Percentiles rank a stretch among this genome's conserved stretches.
Evolutionary conservation across 2,329 filamentous ascomycete genomes (phyloP).

Genomic region (Stagonosporopsis tanaceti): DNA sequence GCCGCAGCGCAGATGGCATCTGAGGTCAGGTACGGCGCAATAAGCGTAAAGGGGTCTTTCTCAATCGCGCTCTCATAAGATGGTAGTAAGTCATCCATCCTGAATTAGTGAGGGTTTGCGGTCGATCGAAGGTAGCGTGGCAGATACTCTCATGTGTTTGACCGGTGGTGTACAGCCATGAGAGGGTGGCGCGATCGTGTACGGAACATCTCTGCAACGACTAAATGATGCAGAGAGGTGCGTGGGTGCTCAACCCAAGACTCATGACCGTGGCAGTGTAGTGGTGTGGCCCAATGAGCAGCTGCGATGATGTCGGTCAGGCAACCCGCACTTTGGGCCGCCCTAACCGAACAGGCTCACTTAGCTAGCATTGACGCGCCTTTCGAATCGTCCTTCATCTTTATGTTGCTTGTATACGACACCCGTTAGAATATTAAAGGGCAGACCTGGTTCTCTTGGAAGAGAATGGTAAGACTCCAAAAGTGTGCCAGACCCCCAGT

Average conservation of each 20-base stretch:
- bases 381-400: neutral
- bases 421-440: too few relatives aligned
- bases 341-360: constrained; percentile 4
- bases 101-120: neutral
- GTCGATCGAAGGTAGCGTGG: neutral
- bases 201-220: constrained; percentile 1
- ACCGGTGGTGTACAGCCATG: neutral
- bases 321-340: constrained; percentile 15
- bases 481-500: too few relatives aligned
- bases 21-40: constrained; percentile 65
- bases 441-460: too few relatives aligned
- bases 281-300: constrained; percentile 11
- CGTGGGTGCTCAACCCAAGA: neutral
- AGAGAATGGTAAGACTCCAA: too few relatives aligned
- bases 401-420: neutral
- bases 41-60: constrained; percentile 63
- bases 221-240: neutral
- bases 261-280: constrained; percentile 19
- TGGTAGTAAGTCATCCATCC: constrained; percentile 66
- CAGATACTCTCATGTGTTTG: neutral
- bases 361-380: neutral
- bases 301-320: constrained; percentile 16
- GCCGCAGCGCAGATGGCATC: constrained; percentile 64
- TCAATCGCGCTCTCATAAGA: constrained; percentile 66
- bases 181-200: neutral